A percentile compares a stretch with the other conserved stretches of the same genome.
These are phyloP conservation scores for Candida sanyaensis DNA, from an alignment of 1,139 yeast species.

Conservation along the genomic window DNA sequence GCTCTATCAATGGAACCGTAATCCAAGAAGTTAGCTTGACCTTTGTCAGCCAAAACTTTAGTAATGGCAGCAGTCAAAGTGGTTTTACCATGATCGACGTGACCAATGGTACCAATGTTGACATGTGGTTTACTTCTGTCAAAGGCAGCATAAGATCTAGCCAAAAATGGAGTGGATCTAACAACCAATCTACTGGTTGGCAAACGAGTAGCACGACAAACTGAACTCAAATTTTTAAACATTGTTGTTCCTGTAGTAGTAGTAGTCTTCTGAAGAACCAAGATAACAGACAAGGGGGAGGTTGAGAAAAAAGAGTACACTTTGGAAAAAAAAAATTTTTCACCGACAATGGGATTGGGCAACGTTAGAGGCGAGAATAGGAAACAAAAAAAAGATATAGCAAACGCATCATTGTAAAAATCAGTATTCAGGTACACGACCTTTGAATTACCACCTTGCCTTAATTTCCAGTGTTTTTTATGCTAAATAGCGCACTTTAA, in stretches of 20 bases:
- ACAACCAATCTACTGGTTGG: conserved; percentile 8
- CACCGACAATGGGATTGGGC: conserved; percentile 1
- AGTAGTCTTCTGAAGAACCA: background rate
- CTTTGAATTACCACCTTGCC: too few species aligned
- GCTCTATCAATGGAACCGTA: conserved; percentile 95
- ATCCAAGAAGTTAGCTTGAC: conserved; percentile 93
- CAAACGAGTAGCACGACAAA: conserved; percentile 17
- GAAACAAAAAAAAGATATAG: too few species aligned
- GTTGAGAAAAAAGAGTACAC: background rate
- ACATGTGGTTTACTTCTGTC: conserved; percentile 95
- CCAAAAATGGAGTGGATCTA: conserved; percentile 19
- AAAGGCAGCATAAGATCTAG: conserved; percentile 65
- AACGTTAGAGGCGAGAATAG: background rate
- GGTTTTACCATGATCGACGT: conserved; percentile 98
- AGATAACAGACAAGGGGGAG: background rate
- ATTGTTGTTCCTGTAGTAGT: conserved; percentile 15
- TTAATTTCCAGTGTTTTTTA: too few species aligned
- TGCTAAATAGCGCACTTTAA: too few species aligned
- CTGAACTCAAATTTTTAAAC: conserved; percentile 24
- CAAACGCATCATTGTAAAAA: too few species aligned
- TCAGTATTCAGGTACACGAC: too few species aligned
- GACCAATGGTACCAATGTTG: conserved; percentile 89
- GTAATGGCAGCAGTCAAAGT: conserved; percentile 98
- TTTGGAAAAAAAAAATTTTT: conserved; percentile 1
- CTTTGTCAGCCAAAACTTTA: conserved; percentile 82